phyloP scores from a whole-genome alignment of 169 alveolate genomes.

The Plasmodium vivax region DNA sequence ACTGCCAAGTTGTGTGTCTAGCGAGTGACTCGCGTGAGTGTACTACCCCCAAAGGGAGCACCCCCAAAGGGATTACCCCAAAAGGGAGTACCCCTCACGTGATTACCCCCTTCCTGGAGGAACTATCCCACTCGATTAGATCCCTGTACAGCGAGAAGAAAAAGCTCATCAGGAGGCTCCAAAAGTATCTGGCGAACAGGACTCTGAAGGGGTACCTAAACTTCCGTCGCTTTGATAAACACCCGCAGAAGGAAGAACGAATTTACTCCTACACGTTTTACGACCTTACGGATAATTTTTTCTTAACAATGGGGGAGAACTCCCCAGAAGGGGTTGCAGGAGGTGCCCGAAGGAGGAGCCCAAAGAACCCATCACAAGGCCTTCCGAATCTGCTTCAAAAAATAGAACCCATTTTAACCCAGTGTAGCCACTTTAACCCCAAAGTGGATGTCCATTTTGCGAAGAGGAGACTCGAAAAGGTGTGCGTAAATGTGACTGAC shows the following conservation, averaged over 20 bases:
- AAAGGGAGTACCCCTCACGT: too few relatives aligned
- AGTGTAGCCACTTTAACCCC: slow-evolving; percentile 3
- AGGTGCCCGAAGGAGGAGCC: background rate
- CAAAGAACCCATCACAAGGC: background rate
- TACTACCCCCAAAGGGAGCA: background rate
- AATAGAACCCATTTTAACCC: background rate
- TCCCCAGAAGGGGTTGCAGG: background rate
- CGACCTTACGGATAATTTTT: slow-evolving; percentile 12
- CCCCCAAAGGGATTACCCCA: too few relatives aligned
- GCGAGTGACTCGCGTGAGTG: background rate
- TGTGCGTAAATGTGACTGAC: slow-evolving; percentile 6
- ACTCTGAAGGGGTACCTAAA: slow-evolving; percentile 28
- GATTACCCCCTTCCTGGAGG: background rate
- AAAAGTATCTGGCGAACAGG: slow-evolving; percentile 27
- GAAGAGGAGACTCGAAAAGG: slow-evolving; percentile 4
- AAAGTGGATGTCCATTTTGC: slow-evolving; percentile 5
- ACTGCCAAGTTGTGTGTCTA: background rate
- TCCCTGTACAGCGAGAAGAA: slow-evolving; percentile 5
- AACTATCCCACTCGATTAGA: slow-evolving; percentile 21
- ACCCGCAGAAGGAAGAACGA: background rate
- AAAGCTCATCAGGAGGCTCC: slow-evolving; percentile 1
- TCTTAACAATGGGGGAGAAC: slow-evolving; percentile 16
- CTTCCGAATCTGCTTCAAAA: slow-evolving; percentile 21
- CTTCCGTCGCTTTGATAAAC: background rate
- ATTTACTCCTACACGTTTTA: slow-evolving; percentile 25